Evolutionary conservation across 2,329 filamentous ascomycete species (phyloP).

Genomic region (Ilyonectria destructans): DNA sequence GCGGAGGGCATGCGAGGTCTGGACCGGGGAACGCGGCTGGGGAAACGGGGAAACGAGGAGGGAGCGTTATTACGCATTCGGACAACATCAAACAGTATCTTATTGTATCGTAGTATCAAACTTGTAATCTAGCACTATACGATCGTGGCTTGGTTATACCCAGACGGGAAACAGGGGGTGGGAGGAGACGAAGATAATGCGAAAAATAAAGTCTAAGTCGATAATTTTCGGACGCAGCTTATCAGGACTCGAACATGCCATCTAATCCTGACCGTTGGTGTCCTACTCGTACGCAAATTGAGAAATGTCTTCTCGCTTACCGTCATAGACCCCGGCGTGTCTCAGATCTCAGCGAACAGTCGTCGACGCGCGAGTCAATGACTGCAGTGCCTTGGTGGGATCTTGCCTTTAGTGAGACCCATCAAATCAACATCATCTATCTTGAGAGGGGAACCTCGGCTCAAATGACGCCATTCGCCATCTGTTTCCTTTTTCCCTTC

Average conservation of each 20-base stretch:
- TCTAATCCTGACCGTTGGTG: background rate
- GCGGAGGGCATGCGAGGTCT: background rate
- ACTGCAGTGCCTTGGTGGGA: background rate
- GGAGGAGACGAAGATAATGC: constrained; percentile 6
- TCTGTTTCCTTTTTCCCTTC: background rate
- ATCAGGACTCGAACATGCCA: background rate
- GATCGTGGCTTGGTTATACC: constrained; percentile 22
- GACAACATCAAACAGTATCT: constrained; percentile 20
- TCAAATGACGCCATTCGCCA: background rate
- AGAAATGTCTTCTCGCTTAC: background rate
- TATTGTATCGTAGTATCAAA: constrained; percentile 33
- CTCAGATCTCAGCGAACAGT: background rate
- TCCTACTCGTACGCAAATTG: background rate
- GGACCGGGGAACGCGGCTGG: background rate
- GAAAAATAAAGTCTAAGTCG: background rate
- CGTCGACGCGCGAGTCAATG: background rate
- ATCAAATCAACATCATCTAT: background rate
- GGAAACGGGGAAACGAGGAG: background rate
- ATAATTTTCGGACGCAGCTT: constrained; percentile 1
- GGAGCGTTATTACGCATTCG: constrained; percentile 4
- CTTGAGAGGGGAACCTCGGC: background rate
- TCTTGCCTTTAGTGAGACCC: background rate
- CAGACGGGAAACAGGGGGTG: constrained; percentile 1
- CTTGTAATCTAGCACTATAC: constrained; percentile 37
- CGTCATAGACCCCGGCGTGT: background rate